Conservation (phyloP, 2,329 filamentous ascomycete genomes). For the Cladosporium halotolerans region DNA sequence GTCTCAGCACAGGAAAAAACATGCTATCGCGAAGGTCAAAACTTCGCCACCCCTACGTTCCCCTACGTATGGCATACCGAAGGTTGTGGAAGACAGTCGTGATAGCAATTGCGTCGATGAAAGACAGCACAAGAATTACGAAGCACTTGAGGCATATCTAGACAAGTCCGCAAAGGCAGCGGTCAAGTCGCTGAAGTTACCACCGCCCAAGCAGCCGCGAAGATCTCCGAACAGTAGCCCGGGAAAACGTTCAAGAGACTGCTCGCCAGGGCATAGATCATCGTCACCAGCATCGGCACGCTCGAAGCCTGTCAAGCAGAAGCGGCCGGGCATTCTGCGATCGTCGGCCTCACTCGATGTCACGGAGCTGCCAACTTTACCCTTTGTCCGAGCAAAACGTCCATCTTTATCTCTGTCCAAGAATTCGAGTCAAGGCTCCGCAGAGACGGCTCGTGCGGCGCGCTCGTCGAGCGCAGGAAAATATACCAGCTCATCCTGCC, state of each 20-base stretch:
- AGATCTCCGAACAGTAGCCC: background rate
- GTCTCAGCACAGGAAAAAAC: conserved; percentile 20
- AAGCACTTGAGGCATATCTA: conserved; percentile 1
- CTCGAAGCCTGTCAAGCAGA: background rate
- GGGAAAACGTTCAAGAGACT: background rate
- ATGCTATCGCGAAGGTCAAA: background rate
- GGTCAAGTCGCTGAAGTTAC: conserved; percentile 4
- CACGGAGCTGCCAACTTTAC: background rate
- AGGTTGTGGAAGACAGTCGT: conserved; percentile 24
- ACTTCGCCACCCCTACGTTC: conserved; percentile 12
- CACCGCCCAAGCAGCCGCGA: conserved; percentile 3
- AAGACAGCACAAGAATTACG: background rate
- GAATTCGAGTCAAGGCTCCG: conserved; percentile 1
- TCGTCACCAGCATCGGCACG: background rate
- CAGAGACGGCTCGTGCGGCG: background rate
- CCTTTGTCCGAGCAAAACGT: background rate
- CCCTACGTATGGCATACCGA: conserved; percentile 24
- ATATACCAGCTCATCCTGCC: background rate
- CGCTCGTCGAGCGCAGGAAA: background rate
- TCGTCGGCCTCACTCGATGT: conserved; percentile 8
- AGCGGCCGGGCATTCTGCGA: conserved; percentile 10
- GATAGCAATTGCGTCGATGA: background rate
- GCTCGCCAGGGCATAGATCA: background rate
- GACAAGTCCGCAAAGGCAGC: background rate
- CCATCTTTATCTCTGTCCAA: background rate